Evolutionary conservation across 208 protist species (phyloP).

Genomic region (Trypanosoma rangeli): DNA sequence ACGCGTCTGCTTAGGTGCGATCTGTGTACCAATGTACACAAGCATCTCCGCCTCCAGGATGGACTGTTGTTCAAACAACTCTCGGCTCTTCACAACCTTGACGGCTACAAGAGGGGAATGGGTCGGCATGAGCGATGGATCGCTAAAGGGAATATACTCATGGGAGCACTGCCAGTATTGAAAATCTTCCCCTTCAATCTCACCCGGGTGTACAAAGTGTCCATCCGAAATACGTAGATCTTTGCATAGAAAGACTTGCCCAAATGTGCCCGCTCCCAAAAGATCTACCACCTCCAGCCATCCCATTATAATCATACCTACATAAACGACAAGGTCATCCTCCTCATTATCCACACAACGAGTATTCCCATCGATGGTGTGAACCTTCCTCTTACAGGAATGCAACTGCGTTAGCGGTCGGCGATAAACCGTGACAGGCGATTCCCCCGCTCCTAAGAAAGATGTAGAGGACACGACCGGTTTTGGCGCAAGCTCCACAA

Average conservation of each 20-base stretch:
- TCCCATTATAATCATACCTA: slow-evolving; percentile 79
- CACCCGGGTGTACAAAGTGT: slow-evolving; percentile 67
- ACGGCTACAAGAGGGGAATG: slow-evolving; percentile 74
- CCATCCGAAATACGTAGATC: slow-evolving; percentile 69
- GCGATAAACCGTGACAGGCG: slow-evolving; percentile 22
- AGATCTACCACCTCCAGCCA: slow-evolving; percentile 83
- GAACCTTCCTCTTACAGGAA: slow-evolving; percentile 54
- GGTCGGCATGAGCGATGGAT: slow-evolving; percentile 55
- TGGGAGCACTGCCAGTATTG: slow-evolving; percentile 85
- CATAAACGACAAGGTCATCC: slow-evolving; percentile 74
- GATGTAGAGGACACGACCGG: background rate
- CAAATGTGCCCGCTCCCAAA: slow-evolving; percentile 79
- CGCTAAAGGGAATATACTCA: slow-evolving; percentile 72
- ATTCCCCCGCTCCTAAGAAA: background rate
- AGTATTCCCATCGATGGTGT: slow-evolving; percentile 63
- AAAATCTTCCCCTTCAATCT: slow-evolving; percentile 77
- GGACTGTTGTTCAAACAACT: slow-evolving; percentile 74
- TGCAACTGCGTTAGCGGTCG: slow-evolving; percentile 47
- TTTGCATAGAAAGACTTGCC: slow-evolving; percentile 87
- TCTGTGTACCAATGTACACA: slow-evolving; percentile 74
- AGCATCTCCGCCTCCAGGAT: slow-evolving; percentile 85
- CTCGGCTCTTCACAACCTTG: slow-evolving; percentile 83
- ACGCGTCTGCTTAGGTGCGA: slow-evolving; percentile 5
- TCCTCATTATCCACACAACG: slow-evolving; percentile 79
- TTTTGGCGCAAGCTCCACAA: background rate